These are phyloP conservation scores for Digitaria exilis DNA, from an alignment of 202 grass and related monocot genomes.

Conservation along the genomic window DNA sequence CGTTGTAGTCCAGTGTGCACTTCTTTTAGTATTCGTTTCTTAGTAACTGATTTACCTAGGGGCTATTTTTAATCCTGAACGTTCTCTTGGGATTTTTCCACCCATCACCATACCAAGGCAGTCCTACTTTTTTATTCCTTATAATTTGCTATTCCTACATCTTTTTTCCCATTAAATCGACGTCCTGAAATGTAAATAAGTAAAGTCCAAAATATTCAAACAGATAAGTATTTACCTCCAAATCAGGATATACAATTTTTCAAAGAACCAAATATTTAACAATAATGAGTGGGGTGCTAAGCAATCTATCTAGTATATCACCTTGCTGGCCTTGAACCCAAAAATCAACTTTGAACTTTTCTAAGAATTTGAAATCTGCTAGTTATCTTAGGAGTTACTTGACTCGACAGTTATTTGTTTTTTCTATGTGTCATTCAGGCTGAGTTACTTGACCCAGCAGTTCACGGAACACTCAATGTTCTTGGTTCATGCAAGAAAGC, in stretches of 20 bases:
- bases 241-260: no score
- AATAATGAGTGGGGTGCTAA: not conserved
- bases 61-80: not conserved
- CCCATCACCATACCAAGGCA: not conserved
- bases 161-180: no score
- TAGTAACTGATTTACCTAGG: not conserved
- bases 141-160: no score
- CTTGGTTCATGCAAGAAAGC: slow-evolving; percentile 63
- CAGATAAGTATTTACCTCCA: no score
- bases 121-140: not conserved
- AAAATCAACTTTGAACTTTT: not conserved
- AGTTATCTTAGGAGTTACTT: not conserved
- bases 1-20: not conserved
- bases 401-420: not conserved
- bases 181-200: no score
- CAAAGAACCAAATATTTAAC: no score
- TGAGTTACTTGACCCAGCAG: slow-evolving; percentile 74
- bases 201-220: no score
- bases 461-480: slow-evolving; percentile 87
- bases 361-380: not conserved
- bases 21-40: not conserved
- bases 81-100: not conserved
- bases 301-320: not conserved
- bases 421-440: slow-evolving; percentile 40
- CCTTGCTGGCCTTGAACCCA: slow-evolving; percentile 4